These are phyloP conservation scores for Penicillium freii DNA, from an alignment of 2,329 filamentous ascomycete genomes.

Conservation along the genomic window DNA sequence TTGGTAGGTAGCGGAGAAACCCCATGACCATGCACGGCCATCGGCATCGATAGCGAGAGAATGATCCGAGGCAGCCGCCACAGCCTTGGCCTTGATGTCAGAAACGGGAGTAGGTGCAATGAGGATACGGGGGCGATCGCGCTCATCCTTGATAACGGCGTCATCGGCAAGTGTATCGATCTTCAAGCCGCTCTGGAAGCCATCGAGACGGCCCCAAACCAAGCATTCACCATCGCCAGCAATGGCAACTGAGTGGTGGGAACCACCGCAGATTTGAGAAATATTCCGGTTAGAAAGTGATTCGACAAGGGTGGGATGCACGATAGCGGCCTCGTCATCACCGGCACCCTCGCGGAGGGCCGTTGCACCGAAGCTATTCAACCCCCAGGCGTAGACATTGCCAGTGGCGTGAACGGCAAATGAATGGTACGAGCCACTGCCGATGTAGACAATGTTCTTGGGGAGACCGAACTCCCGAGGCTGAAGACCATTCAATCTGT, in stretches of 20 bases:
- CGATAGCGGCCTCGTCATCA: slow-evolving; percentile 67
- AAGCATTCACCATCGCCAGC: slow-evolving; percentile 56
- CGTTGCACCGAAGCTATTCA: slow-evolving; percentile 84
- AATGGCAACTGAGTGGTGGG: slow-evolving; percentile 69
- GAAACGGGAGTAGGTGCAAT: slow-evolving; percentile 62
- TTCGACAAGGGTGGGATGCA: slow-evolving; percentile 67
- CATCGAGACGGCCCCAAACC: slow-evolving; percentile 61
- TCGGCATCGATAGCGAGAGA: slow-evolving; percentile 67
- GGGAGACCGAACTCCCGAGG: slow-evolving; percentile 59
- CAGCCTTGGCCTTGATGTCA: slow-evolving; percentile 56
- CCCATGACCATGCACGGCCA: slow-evolving; percentile 74
- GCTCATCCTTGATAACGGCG: slow-evolving; percentile 63
- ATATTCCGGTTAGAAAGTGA: slow-evolving; percentile 65
- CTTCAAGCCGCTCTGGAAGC: slow-evolving; percentile 61
- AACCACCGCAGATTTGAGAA: slow-evolving; percentile 66
- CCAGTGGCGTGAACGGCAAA: slow-evolving; percentile 70
- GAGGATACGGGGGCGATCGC: slow-evolving; percentile 68
- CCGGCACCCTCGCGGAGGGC: slow-evolving; percentile 64
- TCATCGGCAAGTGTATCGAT: slow-evolving; percentile 56
- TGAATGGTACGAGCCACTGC: slow-evolving; percentile 75
- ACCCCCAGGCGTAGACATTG: slow-evolving; percentile 75
- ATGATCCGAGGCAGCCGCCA: slow-evolving; percentile 69
- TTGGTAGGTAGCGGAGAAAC: slow-evolving; percentile 77
- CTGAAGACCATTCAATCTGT: slow-evolving; percentile 53
- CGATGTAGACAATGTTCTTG: slow-evolving; percentile 59